These are phyloP conservation scores for Chlorella variabilis DNA, from an alignment of 163 green algal species.

Conservation along the genomic window DNA sequence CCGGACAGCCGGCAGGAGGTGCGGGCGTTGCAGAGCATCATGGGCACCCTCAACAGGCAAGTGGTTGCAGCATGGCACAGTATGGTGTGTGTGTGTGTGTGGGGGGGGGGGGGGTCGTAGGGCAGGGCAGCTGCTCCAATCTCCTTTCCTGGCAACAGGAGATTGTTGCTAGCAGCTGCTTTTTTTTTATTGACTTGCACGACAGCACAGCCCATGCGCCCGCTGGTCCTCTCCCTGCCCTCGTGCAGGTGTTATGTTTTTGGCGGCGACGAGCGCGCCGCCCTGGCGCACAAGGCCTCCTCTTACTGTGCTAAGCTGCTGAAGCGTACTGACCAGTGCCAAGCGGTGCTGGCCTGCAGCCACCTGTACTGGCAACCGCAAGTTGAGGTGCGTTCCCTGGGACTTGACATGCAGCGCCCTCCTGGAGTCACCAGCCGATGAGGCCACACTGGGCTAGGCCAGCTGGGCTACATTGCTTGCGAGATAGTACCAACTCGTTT, in stretches of 20 bases:
- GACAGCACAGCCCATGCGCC: no score
- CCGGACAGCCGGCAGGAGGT: slow-evolving; percentile 77
- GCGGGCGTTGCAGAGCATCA: slow-evolving; percentile 86
- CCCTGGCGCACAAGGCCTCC: slow-evolving; percentile 85
- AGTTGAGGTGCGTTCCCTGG: slow-evolving; percentile 4
- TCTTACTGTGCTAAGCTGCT: slow-evolving; percentile 87
- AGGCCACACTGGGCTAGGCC: no score
- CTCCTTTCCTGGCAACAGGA: no score
- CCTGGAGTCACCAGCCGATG: no score
- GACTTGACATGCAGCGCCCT: no score
- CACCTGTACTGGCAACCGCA: slow-evolving; percentile 89
- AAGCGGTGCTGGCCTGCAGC: slow-evolving; percentile 77
- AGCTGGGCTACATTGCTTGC: no score
- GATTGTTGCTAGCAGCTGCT: no score
- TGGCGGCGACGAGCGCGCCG: slow-evolving; percentile 73
- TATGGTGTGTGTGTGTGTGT: neutral
- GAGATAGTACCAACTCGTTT: no score
- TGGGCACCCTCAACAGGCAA: slow-evolving; percentile 77
- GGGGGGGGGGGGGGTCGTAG: no score
- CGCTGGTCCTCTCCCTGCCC: no score
- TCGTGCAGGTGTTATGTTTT: slow-evolving; percentile 77
- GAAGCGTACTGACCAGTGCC: slow-evolving; percentile 90
- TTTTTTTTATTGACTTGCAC: no score
- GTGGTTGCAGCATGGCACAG: neutral
- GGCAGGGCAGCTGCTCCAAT: no score